These are phyloP conservation scores for Phytophthora citricola DNA, from an alignment of 352 stramenopile genomes.

Conservation along the genomic window DNA sequence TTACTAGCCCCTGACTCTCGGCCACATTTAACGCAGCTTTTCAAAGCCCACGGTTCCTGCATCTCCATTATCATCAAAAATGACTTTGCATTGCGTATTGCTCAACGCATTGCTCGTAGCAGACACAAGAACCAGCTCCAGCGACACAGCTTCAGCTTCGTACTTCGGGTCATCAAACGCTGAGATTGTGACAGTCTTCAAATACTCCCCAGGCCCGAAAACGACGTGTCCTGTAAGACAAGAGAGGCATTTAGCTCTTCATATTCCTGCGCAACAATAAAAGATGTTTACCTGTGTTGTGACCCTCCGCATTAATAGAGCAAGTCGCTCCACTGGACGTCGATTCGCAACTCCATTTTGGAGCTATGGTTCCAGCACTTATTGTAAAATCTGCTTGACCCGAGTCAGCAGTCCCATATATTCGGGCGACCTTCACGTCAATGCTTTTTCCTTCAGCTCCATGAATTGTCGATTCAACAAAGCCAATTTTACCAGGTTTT, in stretches of 20 bases:
- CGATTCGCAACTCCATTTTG: slow-evolving; percentile 16
- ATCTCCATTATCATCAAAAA: slow-evolving; percentile 46
- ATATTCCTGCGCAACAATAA: not conserved
- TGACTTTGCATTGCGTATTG: slow-evolving; percentile 17
- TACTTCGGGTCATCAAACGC: slow-evolving; percentile 39
- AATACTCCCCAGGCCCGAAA: slow-evolving; percentile 35
- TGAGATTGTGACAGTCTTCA: slow-evolving; percentile 36
- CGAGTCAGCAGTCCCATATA: slow-evolving; percentile 30
- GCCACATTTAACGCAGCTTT: slow-evolving; percentile 11
- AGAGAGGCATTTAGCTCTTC: not conserved
- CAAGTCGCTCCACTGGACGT: slow-evolving; percentile 23
- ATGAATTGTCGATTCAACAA: slow-evolving; percentile 19
- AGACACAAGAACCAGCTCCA: slow-evolving; percentile 31
- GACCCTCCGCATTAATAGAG: slow-evolving; percentile 7
- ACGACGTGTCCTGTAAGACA: slow-evolving; percentile 18
- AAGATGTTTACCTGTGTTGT: slow-evolving; percentile 28
- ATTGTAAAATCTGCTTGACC: slow-evolving; percentile 37
- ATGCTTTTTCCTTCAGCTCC: slow-evolving; percentile 24
- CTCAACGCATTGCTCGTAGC: slow-evolving; percentile 27
- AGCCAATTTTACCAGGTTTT: slow-evolving; percentile 18
- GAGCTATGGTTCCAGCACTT: not conserved
- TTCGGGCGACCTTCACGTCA: slow-evolving; percentile 26
- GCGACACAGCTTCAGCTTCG: slow-evolving; percentile 25
- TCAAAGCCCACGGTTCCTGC: slow-evolving; percentile 41
- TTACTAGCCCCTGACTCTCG: slow-evolving; percentile 18